phyloP scores from a whole-genome alignment of 2,329 filamentous ascomycete species.

The Seiridium cupressi region DNA sequence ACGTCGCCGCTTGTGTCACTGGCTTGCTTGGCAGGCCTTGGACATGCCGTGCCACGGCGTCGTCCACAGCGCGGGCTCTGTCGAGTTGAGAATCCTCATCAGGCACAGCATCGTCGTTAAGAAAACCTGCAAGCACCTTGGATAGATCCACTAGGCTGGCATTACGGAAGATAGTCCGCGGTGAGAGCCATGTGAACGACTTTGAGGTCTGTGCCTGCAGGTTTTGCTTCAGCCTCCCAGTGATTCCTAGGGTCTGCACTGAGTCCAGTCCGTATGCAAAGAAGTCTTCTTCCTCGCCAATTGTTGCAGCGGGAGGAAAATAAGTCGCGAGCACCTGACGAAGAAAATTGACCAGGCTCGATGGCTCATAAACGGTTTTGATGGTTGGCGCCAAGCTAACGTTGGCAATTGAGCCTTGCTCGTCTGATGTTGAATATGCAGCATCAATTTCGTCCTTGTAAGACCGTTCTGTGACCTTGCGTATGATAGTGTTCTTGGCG shows the following conservation, averaged over 20 bases:
- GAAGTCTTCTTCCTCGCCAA: conserved; percentile 12
- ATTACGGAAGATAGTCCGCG: neutral
- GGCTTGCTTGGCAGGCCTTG: neutral
- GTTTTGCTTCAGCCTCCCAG: conserved; percentile 8
- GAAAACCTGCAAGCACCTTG: neutral
- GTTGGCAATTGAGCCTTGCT: neutral
- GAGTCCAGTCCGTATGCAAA: conserved; percentile 13
- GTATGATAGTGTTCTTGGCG: conserved; percentile 5
- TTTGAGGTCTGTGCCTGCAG: neutral
- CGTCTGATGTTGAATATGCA: neutral
- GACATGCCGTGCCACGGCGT: neutral
- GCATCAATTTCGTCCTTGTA: conserved; percentile 2
- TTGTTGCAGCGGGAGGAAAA: neutral
- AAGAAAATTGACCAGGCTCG: neutral
- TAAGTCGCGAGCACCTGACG: neutral
- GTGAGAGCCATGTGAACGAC: neutral
- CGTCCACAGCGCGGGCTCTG: neutral
- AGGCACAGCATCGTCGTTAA: neutral
- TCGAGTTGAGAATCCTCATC: neutral
- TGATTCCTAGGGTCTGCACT: conserved; percentile 10
- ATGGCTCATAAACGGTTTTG: neutral
- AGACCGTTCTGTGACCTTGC: conserved; percentile 1
- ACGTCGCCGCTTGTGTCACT: neutral
- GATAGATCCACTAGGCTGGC: neutral
- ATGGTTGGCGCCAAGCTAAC: neutral